phyloP scores from a whole-genome alignment of 1,284 basidiomycete genomes.

The Cryptococcus sp. region DNA sequence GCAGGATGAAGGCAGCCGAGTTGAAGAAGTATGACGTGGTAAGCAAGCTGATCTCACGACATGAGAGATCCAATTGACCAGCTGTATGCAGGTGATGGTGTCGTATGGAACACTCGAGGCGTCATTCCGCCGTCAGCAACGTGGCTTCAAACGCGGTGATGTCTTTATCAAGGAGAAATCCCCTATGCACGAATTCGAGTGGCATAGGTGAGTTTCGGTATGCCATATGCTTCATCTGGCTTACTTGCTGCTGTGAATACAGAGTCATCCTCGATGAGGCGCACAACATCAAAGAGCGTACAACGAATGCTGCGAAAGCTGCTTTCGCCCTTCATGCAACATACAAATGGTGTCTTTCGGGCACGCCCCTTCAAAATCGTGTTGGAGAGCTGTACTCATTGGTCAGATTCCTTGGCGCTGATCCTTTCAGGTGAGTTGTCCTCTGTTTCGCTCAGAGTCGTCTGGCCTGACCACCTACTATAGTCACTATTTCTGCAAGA shows the following conservation, averaged over 20 bases:
- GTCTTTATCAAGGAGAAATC: slow-evolving; percentile 86
- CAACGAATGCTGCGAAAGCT: slow-evolving; percentile 94
- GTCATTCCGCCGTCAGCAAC: slow-evolving; percentile 88
- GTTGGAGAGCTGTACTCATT: slow-evolving; percentile 98
- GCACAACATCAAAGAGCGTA: slow-evolving; percentile 95
- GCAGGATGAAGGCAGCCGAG: slow-evolving; percentile 60
- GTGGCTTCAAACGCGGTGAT: slow-evolving; percentile 85
- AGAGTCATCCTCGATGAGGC: slow-evolving; percentile 78
- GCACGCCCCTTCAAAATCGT: slow-evolving; percentile 95
- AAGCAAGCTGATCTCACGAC: slow-evolving; percentile 37
- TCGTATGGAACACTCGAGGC: slow-evolving; percentile 84
- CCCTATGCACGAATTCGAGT: slow-evolving; percentile 78
- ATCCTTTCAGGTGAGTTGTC: slow-evolving; percentile 64
- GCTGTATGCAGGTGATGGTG: slow-evolving; percentile 38
- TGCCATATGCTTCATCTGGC: background rate
- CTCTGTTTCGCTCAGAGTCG: too few species aligned
- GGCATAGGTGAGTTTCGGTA: slow-evolving; percentile 75
- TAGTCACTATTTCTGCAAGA: slow-evolving; percentile 82
- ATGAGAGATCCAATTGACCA: background rate
- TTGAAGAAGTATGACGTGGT: slow-evolving; percentile 87
- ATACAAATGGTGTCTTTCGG: slow-evolving; percentile 94
- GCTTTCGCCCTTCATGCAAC: slow-evolving; percentile 82
- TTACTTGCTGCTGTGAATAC: background rate
- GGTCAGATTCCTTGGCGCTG: slow-evolving; percentile 82
- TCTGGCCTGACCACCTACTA: too few species aligned